These are phyloP conservation scores for Maudiozyma bulderi DNA, from an alignment of 805 yeast species.

Conservation along the genomic window DNA sequence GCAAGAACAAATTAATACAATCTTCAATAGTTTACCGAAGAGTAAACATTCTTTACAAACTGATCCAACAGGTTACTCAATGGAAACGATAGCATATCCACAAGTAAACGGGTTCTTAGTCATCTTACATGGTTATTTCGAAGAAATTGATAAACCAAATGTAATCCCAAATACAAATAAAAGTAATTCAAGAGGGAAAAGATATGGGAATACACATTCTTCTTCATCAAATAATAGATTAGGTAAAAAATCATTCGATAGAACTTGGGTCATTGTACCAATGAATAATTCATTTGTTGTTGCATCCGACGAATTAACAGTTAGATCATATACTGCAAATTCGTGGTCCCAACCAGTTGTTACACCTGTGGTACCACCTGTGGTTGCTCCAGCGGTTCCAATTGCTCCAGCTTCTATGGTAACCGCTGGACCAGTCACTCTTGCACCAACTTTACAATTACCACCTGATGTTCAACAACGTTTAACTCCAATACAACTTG, in stretches of 20 bases:
- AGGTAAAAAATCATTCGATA: slow-evolving; percentile 70
- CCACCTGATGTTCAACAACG: slow-evolving; percentile 47
- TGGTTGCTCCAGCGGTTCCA: background rate
- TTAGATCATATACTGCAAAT: slow-evolving; percentile 52
- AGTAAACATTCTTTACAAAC: slow-evolving; percentile 62
- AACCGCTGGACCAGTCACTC: background rate
- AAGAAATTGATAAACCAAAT: slow-evolving; percentile 55
- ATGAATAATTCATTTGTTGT: slow-evolving; percentile 62
- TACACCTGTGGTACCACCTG: slow-evolving; percentile 3
- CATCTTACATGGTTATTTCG: slow-evolving; percentile 74
- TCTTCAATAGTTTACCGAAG: slow-evolving; percentile 64
- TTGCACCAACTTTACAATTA: slow-evolving; percentile 32
- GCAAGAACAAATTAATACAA: slow-evolving; percentile 48
- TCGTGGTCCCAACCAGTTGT: slow-evolving; percentile 39
- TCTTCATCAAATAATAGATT: slow-evolving; percentile 30
- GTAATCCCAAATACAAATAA: slow-evolving; percentile 17
- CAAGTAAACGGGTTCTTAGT: slow-evolving; percentile 70
- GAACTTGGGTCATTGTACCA: slow-evolving; percentile 68
- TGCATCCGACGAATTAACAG: slow-evolving; percentile 71
- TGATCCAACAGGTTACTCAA: slow-evolving; percentile 56
- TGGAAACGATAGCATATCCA: slow-evolving; percentile 68
- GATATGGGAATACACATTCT: slow-evolving; percentile 23
- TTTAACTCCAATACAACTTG: slow-evolving; percentile 48
- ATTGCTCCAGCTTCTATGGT: background rate
- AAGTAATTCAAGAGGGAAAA: slow-evolving; percentile 14